phyloP scores from a whole-genome alignment of 2,329 filamentous ascomycete genomes.

The Leptographium lundbergii region DNA sequence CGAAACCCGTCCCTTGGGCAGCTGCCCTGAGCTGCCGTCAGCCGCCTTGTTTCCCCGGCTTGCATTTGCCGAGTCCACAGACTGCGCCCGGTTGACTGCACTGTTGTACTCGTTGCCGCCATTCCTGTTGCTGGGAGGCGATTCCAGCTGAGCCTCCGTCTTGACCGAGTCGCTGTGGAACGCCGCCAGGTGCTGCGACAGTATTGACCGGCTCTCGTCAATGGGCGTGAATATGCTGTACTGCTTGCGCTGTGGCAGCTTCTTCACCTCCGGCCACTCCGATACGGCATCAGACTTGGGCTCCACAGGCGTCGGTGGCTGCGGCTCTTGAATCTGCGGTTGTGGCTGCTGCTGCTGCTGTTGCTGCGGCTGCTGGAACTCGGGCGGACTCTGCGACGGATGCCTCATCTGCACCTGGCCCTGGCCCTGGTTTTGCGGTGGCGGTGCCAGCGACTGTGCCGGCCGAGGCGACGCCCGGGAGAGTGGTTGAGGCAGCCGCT shows the following conservation, averaged over 20 bases:
- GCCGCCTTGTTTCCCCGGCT: slow-evolving; percentile 27
- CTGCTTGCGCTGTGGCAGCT: slow-evolving; percentile 62
- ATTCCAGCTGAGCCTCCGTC: slow-evolving; percentile 19
- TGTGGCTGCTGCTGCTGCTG: slow-evolving; percentile 20
- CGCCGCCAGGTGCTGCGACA: slow-evolving; percentile 69
- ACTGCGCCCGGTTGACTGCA: neutral
- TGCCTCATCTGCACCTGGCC: neutral
- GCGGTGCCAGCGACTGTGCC: slow-evolving; percentile 18
- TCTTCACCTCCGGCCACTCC: slow-evolving; percentile 38
- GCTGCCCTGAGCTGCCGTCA: slow-evolving; percentile 32
- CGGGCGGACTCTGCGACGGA: neutral
- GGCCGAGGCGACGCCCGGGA: slow-evolving; percentile 39
- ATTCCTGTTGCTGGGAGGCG: slow-evolving; percentile 1
- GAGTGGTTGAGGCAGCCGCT: slow-evolving; percentile 35
- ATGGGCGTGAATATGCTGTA: slow-evolving; percentile 97
- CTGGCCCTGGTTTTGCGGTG: slow-evolving; percentile 21
- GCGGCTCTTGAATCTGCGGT: slow-evolving; percentile 30
- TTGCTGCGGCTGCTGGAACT: slow-evolving; percentile 21
- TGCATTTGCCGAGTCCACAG: slow-evolving; percentile 7
- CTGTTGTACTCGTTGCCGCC: neutral
- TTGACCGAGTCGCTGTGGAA: slow-evolving; percentile 44
- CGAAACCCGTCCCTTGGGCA: slow-evolving; percentile 30
- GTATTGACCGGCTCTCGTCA: slow-evolving; percentile 78
- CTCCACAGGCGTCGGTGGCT: slow-evolving; percentile 35
- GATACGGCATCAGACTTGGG: slow-evolving; percentile 2